Evolutionary conservation across 2,329 filamentous ascomycete species (phyloP).

Genomic region (Colletotrichum coccodes): DNA sequence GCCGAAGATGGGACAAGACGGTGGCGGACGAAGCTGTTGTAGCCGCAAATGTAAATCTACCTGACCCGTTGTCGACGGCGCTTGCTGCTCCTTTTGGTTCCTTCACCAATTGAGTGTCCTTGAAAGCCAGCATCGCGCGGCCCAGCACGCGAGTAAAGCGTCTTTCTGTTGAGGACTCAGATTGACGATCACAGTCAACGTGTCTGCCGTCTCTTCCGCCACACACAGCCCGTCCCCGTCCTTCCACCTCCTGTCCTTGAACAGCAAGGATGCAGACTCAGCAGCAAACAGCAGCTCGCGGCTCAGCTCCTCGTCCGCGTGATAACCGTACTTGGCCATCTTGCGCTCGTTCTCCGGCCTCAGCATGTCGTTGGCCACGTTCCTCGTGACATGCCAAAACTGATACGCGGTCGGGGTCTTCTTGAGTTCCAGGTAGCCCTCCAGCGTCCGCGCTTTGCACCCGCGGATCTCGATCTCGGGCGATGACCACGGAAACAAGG

Average conservation of each 20-base stretch:
- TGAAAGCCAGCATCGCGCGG: constrained; percentile 2
- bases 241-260: background rate
- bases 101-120: background rate
- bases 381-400: constrained; percentile 34
- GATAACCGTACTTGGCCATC: constrained; percentile 11
- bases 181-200: background rate
- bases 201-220: constrained; percentile 2
- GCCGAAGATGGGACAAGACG: background rate
- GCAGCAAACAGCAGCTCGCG: constrained; percentile 6
- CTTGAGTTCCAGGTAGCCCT: constrained; percentile 15
- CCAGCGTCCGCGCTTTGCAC: constrained; percentile 8
- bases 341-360: constrained; percentile 4
- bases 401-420: constrained; percentile 14
- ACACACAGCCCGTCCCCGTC: constrained; percentile 10
- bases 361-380: background rate
- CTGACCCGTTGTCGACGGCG: background rate
- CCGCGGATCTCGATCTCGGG: constrained; percentile 14
- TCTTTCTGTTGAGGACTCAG: background rate
- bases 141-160: constrained; percentile 18
- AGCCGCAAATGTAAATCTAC: background rate
- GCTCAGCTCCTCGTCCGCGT: constrained; percentile 10
- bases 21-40: background rate
- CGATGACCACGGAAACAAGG: background rate
- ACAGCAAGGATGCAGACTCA: background rate
- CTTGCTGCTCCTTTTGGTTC: background rate